These are phyloP conservation scores for Actinidia chinensis DNA, from an alignment of 179 eudicot species.

Conservation along the genomic window DNA sequence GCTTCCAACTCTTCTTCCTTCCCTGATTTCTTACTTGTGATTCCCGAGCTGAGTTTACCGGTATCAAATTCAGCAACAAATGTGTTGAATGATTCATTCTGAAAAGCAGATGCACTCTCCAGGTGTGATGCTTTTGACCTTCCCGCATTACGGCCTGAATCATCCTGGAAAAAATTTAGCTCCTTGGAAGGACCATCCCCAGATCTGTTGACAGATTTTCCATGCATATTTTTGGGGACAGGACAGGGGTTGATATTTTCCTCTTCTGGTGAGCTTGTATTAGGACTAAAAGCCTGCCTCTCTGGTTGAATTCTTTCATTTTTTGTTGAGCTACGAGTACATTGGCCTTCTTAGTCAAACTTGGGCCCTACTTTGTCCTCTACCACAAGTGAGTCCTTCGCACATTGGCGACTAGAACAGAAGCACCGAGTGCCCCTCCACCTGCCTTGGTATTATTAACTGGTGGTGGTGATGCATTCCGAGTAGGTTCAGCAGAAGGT, in stretches of 20 bases:
- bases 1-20: conserved; percentile 50
- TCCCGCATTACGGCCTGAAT: conserved; percentile 26
- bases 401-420: conserved; percentile 85
- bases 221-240: conserved; percentile 31
- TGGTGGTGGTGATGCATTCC: conserved; percentile 37
- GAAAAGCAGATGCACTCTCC: conserved; percentile 41
- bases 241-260: no score
- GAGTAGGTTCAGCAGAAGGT: conserved; percentile 52
- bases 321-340: conserved; percentile 24
- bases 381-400: conserved; percentile 43
- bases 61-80: conserved; percentile 83
- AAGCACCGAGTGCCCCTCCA: conserved; percentile 64
- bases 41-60: conserved; percentile 48
- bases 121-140: conserved; percentile 34
- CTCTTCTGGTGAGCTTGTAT: conserved; percentile 31
- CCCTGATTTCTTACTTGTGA: conserved; percentile 31
- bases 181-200: conserved; percentile 27
- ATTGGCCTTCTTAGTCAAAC: conserved; percentile 47
- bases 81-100: conserved; percentile 60
- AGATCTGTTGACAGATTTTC: conserved; percentile 24
- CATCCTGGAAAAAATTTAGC: conserved; percentile 37
- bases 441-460: conserved; percentile 37
- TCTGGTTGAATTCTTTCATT: conserved; percentile 35
- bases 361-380: conserved; percentile 52
- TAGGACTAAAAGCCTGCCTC: conserved; percentile 28